A percentile compares a stretch with the other conserved stretches of the same genome.
Conservation (phyloP, 345 rosid species). For the Crucihimalaya himalaica region DNA sequence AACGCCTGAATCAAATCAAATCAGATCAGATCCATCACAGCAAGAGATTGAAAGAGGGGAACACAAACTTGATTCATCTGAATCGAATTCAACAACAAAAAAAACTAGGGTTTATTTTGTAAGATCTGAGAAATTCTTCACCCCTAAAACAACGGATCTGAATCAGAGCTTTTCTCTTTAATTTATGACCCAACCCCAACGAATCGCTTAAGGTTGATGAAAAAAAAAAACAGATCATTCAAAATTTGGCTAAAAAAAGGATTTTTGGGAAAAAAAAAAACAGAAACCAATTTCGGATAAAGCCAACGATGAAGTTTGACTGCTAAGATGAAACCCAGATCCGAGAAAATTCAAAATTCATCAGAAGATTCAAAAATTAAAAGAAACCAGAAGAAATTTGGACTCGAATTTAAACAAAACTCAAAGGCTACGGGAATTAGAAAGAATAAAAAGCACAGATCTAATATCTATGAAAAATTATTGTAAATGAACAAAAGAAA, state of each 20-base stretch:
- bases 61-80: background rate
- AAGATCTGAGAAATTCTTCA: slow-evolving; percentile 17
- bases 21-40: background rate
- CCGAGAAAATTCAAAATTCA: slow-evolving; percentile 14
- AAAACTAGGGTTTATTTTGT: slow-evolving; percentile 5
- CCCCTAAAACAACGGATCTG: background rate
- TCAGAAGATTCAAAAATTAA: background rate
- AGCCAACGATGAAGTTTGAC: slow-evolving; percentile 26
- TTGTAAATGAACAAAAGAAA: background rate
- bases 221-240: background rate
- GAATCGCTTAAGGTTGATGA: background rate
- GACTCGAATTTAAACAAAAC: background rate
- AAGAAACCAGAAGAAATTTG: background rate
- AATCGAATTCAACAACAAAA: background rate
- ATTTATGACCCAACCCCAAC: background rate
- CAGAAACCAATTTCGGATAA: slow-evolving; percentile 6
- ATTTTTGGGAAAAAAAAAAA: background rate
- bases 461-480: background rate
- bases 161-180: background rate
- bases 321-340: slow-evolving; percentile 23
- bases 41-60: background rate
- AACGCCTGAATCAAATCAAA: slow-evolving; percentile 44
- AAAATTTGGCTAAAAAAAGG: background rate
- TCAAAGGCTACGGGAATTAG: background rate
- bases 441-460: slow-evolving; percentile 20